Evolutionary conservation across 495 filamentous ascomycete species (phyloP).

Genomic region (Trichoderma reesei): DNA sequence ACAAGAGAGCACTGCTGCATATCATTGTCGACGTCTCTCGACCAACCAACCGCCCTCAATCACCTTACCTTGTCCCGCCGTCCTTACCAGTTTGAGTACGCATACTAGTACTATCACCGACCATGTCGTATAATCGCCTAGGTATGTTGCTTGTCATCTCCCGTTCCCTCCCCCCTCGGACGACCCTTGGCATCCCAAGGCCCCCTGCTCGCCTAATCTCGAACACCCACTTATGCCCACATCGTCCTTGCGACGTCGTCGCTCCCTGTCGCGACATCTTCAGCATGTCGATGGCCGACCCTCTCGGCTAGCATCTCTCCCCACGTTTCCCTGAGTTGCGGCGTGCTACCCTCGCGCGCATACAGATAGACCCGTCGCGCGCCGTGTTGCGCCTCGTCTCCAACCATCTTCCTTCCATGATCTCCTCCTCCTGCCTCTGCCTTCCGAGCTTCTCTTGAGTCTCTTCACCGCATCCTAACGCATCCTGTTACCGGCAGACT

Average conservation of each 20-base stretch:
- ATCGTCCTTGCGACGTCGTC: not conserved
- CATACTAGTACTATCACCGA: slow-evolving; percentile 13
- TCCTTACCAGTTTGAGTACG: not conserved
- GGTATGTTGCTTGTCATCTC: slow-evolving; percentile 39
- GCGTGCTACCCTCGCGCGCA: not conserved
- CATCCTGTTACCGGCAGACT: slow-evolving; percentile 12
- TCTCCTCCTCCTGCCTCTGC: not conserved
- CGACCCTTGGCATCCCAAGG: not conserved
- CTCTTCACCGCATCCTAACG: not conserved
- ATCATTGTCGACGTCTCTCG: not conserved
- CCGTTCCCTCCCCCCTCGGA: not conserved
- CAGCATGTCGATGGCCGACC: slow-evolving; percentile 1
- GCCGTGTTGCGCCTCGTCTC: not conserved
- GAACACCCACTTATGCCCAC: slow-evolving; percentile 8
- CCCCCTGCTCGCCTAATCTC: slow-evolving; percentile 7
- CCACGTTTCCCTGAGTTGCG: not conserved
- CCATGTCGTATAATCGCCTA: slow-evolving; percentile 63
- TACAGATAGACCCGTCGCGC: not conserved
- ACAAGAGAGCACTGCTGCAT: not conserved
- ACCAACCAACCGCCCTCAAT: not conserved
- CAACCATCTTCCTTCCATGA: not conserved
- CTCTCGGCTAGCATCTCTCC: not conserved
- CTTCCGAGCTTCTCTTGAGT: not conserved
- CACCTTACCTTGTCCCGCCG: not conserved
- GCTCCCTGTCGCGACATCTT: slow-evolving; percentile 3